Evolutionary conservation across 257 asterid genomes (phyloP).

Genomic region (Paraleonurus japonicus): DNA sequence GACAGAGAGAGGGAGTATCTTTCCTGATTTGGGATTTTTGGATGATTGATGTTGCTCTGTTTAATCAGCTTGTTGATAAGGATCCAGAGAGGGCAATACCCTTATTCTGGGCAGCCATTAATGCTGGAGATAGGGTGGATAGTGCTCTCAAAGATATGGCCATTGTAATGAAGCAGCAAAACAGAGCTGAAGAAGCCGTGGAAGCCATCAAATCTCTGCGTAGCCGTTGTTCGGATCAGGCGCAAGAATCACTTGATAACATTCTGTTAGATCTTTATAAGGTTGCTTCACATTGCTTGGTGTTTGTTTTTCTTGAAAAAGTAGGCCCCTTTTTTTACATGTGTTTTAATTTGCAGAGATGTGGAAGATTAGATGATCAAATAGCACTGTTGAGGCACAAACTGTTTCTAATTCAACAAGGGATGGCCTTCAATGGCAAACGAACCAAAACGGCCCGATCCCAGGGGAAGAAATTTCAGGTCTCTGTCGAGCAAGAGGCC

Average conservation of each 20-base stretch:
- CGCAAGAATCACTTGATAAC: conserved; percentile 96
- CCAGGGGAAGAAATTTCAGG: conserved; percentile 96
- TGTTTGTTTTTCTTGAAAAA: neutral
- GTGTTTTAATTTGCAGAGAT: conserved; percentile 53
- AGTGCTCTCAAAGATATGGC: conserved; percentile 99
- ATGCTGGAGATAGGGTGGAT: conserved; percentile 97
- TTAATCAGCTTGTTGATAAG: conserved; percentile 76
- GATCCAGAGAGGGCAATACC: conserved; percentile 97
- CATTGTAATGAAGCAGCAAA: conserved; percentile 96
- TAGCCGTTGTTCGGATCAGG: conserved; percentile 85
- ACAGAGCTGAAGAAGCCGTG: conserved; percentile 92
- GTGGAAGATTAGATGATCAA: conserved; percentile 96
- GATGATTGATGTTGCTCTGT: neutral
- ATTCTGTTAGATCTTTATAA: conserved; percentile 85
- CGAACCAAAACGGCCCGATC: conserved; percentile 95
- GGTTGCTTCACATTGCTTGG: conserved; percentile 37
- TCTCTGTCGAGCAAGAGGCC: conserved; percentile 97
- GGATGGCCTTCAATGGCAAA: conserved; percentile 93
- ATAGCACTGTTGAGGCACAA: conserved; percentile 63
- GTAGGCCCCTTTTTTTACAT: neutral
- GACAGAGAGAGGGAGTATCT: too few species aligned
- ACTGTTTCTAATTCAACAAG: conserved; percentile 78
- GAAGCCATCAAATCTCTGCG: conserved; percentile 92
- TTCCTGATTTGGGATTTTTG: neutral
- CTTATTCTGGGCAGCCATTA: conserved; percentile 93